Evolutionary conservation across 176 grass and related monocot species (phyloP), one percentile per base, ranked within the genome.

Genomic region (Typha latifolia): DNA sequence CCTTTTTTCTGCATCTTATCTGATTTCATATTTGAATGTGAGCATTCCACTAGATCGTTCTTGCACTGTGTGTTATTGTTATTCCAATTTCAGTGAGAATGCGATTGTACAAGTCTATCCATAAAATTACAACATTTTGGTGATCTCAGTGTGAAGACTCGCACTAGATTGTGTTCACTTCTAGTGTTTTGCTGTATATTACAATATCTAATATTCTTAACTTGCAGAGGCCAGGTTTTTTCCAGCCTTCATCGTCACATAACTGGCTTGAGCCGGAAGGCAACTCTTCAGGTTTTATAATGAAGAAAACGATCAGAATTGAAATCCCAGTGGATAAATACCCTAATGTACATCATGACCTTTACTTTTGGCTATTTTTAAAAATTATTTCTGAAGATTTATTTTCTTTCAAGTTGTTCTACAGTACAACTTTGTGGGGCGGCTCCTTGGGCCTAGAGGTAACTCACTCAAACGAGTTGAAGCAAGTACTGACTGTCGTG

Each of bases 221-320:
- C 8, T 49, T 82, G 47, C 68, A 82, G 80, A 76, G 73, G 20
- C 19, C 68, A 29, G 73, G 68, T 55, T 62, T 69, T 43, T 61
- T 77, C 52, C 80, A 62, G 26, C 52, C 73, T 62, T 37, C 68
- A 78, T 56, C 62, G 62, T 52, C 59, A 31, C 64, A 70, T 67
- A 64, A 53, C 51, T 82, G 80, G 73, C 62, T 66, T 49, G 74
- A 47, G 10, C 62, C 62, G 62, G 72, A 71, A 62, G 68, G 73
- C 49, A 76, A 26, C 49, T 71, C 73, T 15, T 67, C 73, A 51
- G 62, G 67, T 48, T 63, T 72, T 14, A 34, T 67, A 52, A 62
- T 82, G 52, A 82, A 82, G 68, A 82, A 82, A 82, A 77, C 73
- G 47, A 67, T 82, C 62, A 82, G 80, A 62, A 69, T 82, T 62